These are phyloP conservation scores for Iberis amara DNA, from an alignment of 441 rosid genomes.

Conservation along the genomic window DNA sequence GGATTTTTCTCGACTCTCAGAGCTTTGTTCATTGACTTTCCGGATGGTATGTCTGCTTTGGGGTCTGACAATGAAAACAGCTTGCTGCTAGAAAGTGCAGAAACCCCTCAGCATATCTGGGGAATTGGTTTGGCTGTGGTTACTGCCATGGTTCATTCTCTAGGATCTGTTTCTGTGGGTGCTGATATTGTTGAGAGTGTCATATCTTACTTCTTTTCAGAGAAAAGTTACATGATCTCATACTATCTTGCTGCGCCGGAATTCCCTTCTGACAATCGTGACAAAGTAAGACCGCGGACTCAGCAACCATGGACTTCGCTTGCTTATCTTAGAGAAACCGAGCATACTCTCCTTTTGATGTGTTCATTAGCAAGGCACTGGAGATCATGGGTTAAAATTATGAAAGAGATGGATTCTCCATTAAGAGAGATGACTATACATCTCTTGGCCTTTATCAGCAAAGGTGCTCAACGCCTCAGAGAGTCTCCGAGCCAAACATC, in stretches of 20 bases:
- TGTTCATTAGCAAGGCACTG: conserved; percentile 65
- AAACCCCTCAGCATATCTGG: conserved; percentile 63
- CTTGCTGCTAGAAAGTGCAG: conserved; percentile 40
- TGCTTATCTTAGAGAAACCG: conserved; percentile 69
- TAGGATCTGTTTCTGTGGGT: conserved; percentile 50
- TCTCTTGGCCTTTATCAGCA: conserved; percentile 80
- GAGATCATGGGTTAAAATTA: conserved; percentile 70
- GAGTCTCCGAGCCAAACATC: conserved; percentile 48
- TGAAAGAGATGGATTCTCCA: conserved; percentile 68
- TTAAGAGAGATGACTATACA: conserved; percentile 80
- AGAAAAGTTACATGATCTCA: conserved; percentile 64
- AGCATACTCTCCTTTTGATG: conserved; percentile 76
- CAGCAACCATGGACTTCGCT: conserved; percentile 65
- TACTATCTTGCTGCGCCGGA: conserved; percentile 68
- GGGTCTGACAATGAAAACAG: conserved; percentile 34
- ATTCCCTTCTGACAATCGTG: conserved; percentile 56
- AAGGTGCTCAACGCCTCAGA: conserved; percentile 63
- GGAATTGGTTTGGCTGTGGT: conserved; percentile 83
- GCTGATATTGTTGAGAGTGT: conserved; percentile 49
- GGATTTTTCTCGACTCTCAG: conserved; percentile 66
- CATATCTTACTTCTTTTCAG: conserved; percentile 66
- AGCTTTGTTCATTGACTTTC: conserved; percentile 50
- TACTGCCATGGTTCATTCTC: conserved; percentile 70
- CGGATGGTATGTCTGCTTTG: conserved; percentile 40
- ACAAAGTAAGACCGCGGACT: conserved; percentile 61